Conservation (phyloP, 345 rosid species). For the Hibiscus tridactylites region DNA sequence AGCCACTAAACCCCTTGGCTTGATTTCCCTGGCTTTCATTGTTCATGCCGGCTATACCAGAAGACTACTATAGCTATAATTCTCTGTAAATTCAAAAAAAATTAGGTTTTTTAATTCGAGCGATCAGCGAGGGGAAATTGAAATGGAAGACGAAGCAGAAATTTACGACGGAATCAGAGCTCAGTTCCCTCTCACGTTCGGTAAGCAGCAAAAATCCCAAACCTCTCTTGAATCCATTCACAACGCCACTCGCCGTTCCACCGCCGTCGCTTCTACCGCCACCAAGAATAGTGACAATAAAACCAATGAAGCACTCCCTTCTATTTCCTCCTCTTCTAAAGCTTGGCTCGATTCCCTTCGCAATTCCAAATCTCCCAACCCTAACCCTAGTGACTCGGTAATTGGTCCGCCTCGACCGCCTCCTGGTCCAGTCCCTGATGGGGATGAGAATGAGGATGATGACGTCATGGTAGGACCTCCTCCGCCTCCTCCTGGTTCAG, state of each 20-base stretch:
- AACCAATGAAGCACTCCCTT: constrained; percentile 24
- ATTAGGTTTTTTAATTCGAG: neutral
- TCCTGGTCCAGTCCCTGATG: constrained; percentile 16
- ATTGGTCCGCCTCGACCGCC: constrained; percentile 34
- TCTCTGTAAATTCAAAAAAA: neutral
- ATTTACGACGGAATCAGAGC: constrained; percentile 58
- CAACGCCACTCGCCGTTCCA: constrained; percentile 62
- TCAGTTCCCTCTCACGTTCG: constrained; percentile 69
- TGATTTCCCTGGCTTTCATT: neutral
- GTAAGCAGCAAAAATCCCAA: constrained; percentile 56
- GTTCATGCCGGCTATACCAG: neutral
- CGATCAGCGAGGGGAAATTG: neutral
- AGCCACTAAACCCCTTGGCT: neutral
- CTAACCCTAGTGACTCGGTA: constrained; percentile 23
- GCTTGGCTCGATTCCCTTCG: constrained; percentile 45
- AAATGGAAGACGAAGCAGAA: constrained; percentile 65
- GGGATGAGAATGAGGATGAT: constrained; percentile 20
- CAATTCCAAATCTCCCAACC: constrained; percentile 18
- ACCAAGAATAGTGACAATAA: neutral
- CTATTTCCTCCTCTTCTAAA: constrained; percentile 54
- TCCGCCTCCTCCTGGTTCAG: constrained; percentile 21
- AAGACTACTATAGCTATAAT: neutral
- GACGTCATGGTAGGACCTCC: constrained; percentile 54
- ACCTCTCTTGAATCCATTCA: constrained; percentile 61
- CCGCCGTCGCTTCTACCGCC: constrained; percentile 3